Base-by-base conservation (phyloP, 2,329 filamentous ascomycete genomes). In the Talaromyces pinophilus region DNA sequence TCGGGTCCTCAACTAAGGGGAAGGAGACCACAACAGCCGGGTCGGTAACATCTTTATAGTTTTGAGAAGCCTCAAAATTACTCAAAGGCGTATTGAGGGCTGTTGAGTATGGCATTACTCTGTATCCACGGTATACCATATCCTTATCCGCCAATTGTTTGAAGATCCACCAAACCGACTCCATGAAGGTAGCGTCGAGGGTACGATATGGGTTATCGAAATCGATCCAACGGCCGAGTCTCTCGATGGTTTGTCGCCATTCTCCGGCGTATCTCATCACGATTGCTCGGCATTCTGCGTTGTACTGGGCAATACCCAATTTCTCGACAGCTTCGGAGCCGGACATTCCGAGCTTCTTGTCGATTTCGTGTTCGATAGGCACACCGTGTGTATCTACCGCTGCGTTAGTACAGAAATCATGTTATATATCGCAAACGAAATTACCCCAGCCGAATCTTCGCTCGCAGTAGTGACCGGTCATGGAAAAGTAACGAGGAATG, bases 121-220 rank as follows among this genome's bases (percentile, higher is more conserved):
- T 88, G 79, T 95, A 91, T 52, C 92, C 93, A 71, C 92, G 91
- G 78, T 97, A 98, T 64, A 97, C 92, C 69, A 90, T 84, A 65
- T 88, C 91, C 81, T 97, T 96, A 72, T 96, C 91, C 77, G 92
- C 96, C 28, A 97, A 85, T 76, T 94, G 88, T 82, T 95, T 96
- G 84, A 97, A 97, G 19, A 95, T 91, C 93, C 94, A 97, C 94
- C 94, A 98, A 70, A 92, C 88, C 0, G 91, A 90, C 82, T 97
- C 94, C 94, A 97, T 98, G 81, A 96, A 98, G 22, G 84, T 89
- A n/a, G 90, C 85, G 77, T 98, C 90, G 92, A 97, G 97, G 42
- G 92, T 97, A 90, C 90, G 73, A 84, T 96, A 97, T 78, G 97
- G 92, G 73, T 96, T 95, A 79, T 98, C 94, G 72, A 98, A 97